Evolutionary conservation across 2,329 filamentous ascomycete genomes (phyloP), one percentile per base, ranked within the genome.

Genomic region (Fusarium succisae): DNA sequence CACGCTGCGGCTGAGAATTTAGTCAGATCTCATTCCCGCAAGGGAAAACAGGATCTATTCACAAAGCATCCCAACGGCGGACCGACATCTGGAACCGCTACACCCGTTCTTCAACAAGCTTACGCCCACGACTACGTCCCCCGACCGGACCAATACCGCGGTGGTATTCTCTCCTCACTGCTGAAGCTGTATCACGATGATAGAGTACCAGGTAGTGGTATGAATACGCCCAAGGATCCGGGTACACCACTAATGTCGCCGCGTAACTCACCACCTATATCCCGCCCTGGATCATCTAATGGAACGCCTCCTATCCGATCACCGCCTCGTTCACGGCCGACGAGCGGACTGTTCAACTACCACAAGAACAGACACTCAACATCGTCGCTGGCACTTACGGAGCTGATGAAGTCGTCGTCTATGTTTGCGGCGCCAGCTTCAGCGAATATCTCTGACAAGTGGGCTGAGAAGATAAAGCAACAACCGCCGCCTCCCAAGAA

Each of bases 121-220:
- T 87, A 89, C 63, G 78, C 77, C 20, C 80, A 84, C 51, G 83
- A 85, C 63, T 94, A 93, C 78, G 88, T 93, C 24, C 90, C 91
- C 50, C 86, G 87, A 47, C 93, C 93, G 9, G 83, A 86, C 28
- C 88, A 91, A 71, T 95, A 94, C 80, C 90, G 91, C 56, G 92
- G 91, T 37, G 93, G 94, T 37, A 89, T 96, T 53, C 84, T 97
- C 3, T 91, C 91, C 6, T 92, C 91, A 0, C 84, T 97, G 1
- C 84, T 96, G 56, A 93, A 91, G 80, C 86, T 95, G 15, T 92
- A 94, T 77, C 87, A 90, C 66, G 84, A 89, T 69, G 84, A 86
- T 51, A 79, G 76, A 74, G 76, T 74, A 67, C 82, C 78, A 20
- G 82, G 78, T 61, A 85, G 83, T 70, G 84, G 82, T 20, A 74